Evolutionary conservation across 495 filamentous ascomycete genomes (phyloP).

Genomic region (Podospora bellae-mahoneyi): DNA sequence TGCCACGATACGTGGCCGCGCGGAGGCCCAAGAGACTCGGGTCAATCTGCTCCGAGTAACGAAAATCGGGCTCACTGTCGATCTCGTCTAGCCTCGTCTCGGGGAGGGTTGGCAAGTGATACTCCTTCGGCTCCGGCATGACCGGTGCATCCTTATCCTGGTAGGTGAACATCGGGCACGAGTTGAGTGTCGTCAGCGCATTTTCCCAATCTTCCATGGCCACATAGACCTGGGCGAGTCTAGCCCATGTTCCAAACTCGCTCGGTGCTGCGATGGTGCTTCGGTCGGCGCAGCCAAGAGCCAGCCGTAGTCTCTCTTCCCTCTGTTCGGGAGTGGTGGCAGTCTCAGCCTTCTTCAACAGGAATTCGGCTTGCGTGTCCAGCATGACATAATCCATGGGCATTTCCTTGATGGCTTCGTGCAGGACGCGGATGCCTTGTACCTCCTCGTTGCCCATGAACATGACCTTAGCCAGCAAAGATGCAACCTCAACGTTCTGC

Average conservation of each 20-base stretch:
- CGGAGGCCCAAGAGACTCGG: conserved; percentile 81
- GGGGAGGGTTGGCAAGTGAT: conserved; percentile 78
- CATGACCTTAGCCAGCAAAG: conserved; percentile 81
- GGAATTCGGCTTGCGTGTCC: conserved; percentile 90
- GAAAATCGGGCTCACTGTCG: conserved; percentile 78
- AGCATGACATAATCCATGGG: conserved; percentile 96
- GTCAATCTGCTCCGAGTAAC: conserved; percentile 78
- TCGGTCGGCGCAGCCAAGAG: conserved; percentile 87
- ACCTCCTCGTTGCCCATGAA: conserved; percentile 96
- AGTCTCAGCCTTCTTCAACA: conserved; percentile 70
- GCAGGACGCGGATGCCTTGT: conserved; percentile 80
- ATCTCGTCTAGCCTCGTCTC: conserved; percentile 96
- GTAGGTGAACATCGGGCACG: conserved; percentile 99
- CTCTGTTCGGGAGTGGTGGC: conserved; percentile 47
- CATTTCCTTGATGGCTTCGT: conserved; percentile 81
- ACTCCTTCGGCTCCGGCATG: conserved; percentile 84
- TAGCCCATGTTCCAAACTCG: conserved; percentile 95
- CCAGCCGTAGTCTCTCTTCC: conserved; percentile 65
- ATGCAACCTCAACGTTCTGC: conserved; percentile 88
- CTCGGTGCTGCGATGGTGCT: conserved; percentile 92
- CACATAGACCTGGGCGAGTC: conserved; percentile 89
- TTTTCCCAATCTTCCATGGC: conserved; percentile 89
- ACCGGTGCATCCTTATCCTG: conserved; percentile 94
- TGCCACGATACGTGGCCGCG: conserved; percentile 84
- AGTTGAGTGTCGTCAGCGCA: conserved; percentile 93